Evolutionary conservation across 768 basidiomycete species (phyloP), one percentile per base, ranked within the genome.

Genomic region (Dacryopinax primogenitus): DNA sequence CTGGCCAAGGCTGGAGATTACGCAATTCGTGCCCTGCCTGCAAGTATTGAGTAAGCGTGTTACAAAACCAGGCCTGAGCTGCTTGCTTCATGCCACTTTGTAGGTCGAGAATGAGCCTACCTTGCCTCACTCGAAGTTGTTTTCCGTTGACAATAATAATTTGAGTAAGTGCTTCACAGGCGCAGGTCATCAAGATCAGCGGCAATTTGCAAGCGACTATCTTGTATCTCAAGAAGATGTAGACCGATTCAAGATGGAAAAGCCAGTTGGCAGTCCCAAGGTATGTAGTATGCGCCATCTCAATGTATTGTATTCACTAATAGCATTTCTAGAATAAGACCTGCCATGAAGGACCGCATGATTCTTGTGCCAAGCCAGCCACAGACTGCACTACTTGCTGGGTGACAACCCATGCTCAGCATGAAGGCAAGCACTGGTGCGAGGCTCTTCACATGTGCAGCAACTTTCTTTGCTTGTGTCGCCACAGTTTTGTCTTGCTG

Each of bases 141-240:
- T 68, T 12, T 69, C 69, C 21, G 68, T 76, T 51, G 75, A 78
- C 64, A 72, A n/a, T n/a, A n/a, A n/a, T n/a, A n/a, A n/a, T n/a
- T n/a, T n/a, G n/a, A n/a, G n/a, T n/a, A n/a, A n/a, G 75, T n/a
- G 1, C 78, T 77, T 63, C 67, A 74, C 35, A 77, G 73, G 0
- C 68, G 74, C 1, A 75, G 75, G 62, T 70, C 18, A 26, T 21
- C 33, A 18, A 18, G 62, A 63, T 23, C 30, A n/a, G 7, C 28
- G 62, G n/a, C 18, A 18, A 33, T 63, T 33, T 23, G 30, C 32
- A 18, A 21, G n/a, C 28, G n/a, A 37, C 30, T 33, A 33, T n/a
- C 11, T 39, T 11, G 12, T 39, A n/a, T 39, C 37, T 11, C n/a
- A 11, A 11, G 37, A 39, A 11, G 11, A 11, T 39, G 37, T 39